These are phyloP conservation scores for Kwoniella bestiolae DNA, from an alignment of 768 basidiomycete species.

Conservation along the genomic window DNA sequence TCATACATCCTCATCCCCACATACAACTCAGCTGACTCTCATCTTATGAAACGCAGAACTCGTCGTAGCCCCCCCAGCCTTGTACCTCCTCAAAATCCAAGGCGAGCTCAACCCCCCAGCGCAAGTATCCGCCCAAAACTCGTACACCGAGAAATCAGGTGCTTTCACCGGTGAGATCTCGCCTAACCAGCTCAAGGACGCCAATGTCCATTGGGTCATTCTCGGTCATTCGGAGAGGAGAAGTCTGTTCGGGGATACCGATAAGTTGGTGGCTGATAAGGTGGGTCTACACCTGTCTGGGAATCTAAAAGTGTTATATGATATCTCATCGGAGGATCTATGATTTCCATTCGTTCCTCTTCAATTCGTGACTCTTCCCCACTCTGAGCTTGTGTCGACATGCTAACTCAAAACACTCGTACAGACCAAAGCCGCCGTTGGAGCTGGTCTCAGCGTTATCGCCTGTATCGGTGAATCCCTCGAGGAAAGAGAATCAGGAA, in stretches of 20 bases:
- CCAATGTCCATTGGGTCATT: slow-evolving; percentile 87
- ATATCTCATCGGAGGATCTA: no score
- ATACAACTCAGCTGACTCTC: neutral
- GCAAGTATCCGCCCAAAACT: slow-evolving; percentile 88
- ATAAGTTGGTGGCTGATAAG: slow-evolving; percentile 80
- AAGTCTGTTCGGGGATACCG: slow-evolving; percentile 86
- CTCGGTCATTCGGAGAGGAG: slow-evolving; percentile 97
- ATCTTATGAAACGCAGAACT: slow-evolving; percentile 68
- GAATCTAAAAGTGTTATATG: neutral
- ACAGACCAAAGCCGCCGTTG: slow-evolving; percentile 74
- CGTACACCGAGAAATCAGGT: slow-evolving; percentile 78
- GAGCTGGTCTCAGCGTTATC: slow-evolving; percentile 78
- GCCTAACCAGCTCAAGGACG: slow-evolving; percentile 80
- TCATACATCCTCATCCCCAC: no score
- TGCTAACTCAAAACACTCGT: no score
- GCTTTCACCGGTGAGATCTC: slow-evolving; percentile 98
- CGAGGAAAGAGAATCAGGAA: slow-evolving; percentile 75
- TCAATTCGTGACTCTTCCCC: neutral
- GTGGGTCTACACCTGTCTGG: slow-evolving; percentile 16
- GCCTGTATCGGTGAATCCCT: slow-evolving; percentile 96
- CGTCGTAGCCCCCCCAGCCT: slow-evolving; percentile 84
- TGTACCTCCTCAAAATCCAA: slow-evolving; percentile 81
- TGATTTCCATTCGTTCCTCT: no score
- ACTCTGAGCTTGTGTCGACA: neutral
- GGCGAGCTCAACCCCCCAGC: slow-evolving; percentile 68